Conservation (phyloP, 129 eudicot genomes). For the Pseudognaphalium luteoalbum region DNA sequence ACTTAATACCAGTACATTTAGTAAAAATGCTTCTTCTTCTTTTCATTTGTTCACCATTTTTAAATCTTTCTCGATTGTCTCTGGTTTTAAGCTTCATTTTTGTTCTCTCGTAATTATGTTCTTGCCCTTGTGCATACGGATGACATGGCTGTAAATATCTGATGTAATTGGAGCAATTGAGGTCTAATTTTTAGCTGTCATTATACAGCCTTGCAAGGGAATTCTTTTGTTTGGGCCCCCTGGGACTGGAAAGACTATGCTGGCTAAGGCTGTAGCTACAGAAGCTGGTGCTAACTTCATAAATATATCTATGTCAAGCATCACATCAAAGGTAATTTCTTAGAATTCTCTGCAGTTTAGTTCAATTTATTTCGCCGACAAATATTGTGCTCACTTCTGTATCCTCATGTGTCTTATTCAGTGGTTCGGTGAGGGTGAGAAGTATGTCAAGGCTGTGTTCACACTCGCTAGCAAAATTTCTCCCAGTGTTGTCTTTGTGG, state of each 20-base stretch:
- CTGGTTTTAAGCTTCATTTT: slow-evolving; percentile 2
- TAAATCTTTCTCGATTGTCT: not conserved
- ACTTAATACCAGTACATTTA: not conserved
- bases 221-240: slow-evolving; percentile 97
- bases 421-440: slow-evolving; percentile 99
- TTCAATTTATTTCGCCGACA: slow-evolving; percentile 11
- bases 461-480: slow-evolving; percentile 94
- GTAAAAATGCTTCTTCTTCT: too few species aligned
- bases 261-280: slow-evolving; percentile 98
- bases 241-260: slow-evolving; percentile 99
- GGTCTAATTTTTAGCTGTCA: slow-evolving; percentile 23
- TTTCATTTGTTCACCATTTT: not conserved
- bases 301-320: slow-evolving; percentile 96
- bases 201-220: slow-evolving; percentile 89
- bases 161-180: not conserved
- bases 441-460: slow-evolving; percentile 93
- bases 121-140: not conserved
- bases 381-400: slow-evolving; percentile 14
- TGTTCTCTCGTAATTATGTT: not conserved
- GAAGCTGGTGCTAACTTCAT: slow-evolving; percentile 99
- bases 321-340: slow-evolving; percentile 73
- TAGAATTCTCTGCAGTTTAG: not conserved
- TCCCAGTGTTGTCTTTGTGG: slow-evolving; percentile 94
- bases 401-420: slow-evolving; percentile 35
- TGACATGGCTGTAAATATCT: slow-evolving; percentile 7